A percentile compares a stretch with the other conserved stretches of the same genome.
Conservation (phyloP, 2,329 filamentous ascomycete species). For the Epichloe festucae region DNA sequence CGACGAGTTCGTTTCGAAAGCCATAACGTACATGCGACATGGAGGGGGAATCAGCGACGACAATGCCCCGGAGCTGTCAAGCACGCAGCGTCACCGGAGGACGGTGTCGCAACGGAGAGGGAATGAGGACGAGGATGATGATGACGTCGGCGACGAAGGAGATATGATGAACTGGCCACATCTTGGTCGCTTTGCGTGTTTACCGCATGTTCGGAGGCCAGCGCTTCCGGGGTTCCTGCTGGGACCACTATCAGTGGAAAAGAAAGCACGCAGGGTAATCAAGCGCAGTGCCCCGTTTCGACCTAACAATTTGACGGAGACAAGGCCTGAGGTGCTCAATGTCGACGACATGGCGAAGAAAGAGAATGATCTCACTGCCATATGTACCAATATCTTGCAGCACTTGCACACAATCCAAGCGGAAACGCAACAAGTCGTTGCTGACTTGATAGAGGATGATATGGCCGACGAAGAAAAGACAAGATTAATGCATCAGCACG, state of each 20-base stretch:
- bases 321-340: slow-evolving; percentile 64
- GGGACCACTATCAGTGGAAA: slow-evolving; percentile 79
- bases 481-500: slow-evolving; percentile 49
- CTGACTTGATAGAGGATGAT: slow-evolving; percentile 30
- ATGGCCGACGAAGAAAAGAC: slow-evolving; percentile 31
- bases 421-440: slow-evolving; percentile 33
- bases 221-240: slow-evolving; percentile 73
- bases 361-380: slow-evolving; percentile 63
- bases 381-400: slow-evolving; percentile 63
- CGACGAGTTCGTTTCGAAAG: slow-evolving; percentile 85
- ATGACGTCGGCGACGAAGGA: slow-evolving; percentile 56
- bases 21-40: slow-evolving; percentile 72
- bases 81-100: slow-evolving; percentile 34
- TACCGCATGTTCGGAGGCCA: slow-evolving; percentile 61
- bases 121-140: slow-evolving; percentile 36
- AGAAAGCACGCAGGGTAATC: slow-evolving; percentile 57
- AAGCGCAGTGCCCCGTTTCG: slow-evolving; percentile 61
- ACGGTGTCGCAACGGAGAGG: slow-evolving; percentile 14
- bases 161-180: slow-evolving; percentile 79
- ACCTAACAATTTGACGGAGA: slow-evolving; percentile 54
- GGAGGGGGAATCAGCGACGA: slow-evolving; percentile 43
- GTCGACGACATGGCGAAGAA: slow-evolving; percentile 64
- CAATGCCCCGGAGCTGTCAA: slow-evolving; percentile 35
- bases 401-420: slow-evolving; percentile 40
- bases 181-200: slow-evolving; percentile 64